Conservation (phyloP, 805 yeast genomes). For the Cyberlindnera amylophila region DNA sequence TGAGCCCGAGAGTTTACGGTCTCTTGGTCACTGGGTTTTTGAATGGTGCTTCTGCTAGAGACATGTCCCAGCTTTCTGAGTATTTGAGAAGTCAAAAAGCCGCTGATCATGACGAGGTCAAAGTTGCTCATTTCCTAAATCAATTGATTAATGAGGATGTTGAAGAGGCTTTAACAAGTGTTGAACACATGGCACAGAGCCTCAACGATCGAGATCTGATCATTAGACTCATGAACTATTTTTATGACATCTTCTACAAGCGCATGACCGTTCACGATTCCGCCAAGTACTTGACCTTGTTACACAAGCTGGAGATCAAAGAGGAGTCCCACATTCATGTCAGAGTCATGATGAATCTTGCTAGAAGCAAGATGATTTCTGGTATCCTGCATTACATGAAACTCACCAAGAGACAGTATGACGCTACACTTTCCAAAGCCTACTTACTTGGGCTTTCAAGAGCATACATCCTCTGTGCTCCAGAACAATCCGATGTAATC, state of each 20-base stretch:
- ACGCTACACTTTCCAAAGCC: not conserved
- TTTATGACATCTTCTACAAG: slow-evolving; percentile 9
- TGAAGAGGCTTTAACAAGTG: slow-evolving; percentile 5
- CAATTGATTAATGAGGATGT: slow-evolving; percentile 3
- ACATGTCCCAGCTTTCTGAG: slow-evolving; percentile 7
- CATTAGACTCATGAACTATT: not conserved
- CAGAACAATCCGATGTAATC: slow-evolving; percentile 2
- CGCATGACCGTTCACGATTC: slow-evolving; percentile 13
- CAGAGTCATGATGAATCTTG: slow-evolving; percentile 7
- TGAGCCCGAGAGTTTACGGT: slow-evolving; percentile 18
- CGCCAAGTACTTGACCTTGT: slow-evolving; percentile 6
- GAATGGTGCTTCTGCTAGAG: slow-evolving; percentile 10
- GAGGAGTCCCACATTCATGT: slow-evolving; percentile 1
- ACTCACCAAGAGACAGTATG: slow-evolving; percentile 1
- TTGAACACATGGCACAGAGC: slow-evolving; percentile 1
- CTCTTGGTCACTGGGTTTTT: slow-evolving; percentile 11
- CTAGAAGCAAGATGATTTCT: slow-evolving; percentile 1
- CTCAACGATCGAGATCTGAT: slow-evolving; percentile 1
- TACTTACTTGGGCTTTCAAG: slow-evolving; percentile 10
- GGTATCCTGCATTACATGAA: slow-evolving; percentile 6
- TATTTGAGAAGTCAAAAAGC: slow-evolving; percentile 1
- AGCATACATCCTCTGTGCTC: slow-evolving; percentile 1
- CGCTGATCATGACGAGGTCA: slow-evolving; percentile 7
- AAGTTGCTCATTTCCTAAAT: slow-evolving; percentile 9
- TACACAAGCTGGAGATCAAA: slow-evolving; percentile 12